Evolutionary conservation across 495 filamentous ascomycete genomes (phyloP), one percentile per base, ranked within the genome.

Genomic region (Daldinia grandis): DNA sequence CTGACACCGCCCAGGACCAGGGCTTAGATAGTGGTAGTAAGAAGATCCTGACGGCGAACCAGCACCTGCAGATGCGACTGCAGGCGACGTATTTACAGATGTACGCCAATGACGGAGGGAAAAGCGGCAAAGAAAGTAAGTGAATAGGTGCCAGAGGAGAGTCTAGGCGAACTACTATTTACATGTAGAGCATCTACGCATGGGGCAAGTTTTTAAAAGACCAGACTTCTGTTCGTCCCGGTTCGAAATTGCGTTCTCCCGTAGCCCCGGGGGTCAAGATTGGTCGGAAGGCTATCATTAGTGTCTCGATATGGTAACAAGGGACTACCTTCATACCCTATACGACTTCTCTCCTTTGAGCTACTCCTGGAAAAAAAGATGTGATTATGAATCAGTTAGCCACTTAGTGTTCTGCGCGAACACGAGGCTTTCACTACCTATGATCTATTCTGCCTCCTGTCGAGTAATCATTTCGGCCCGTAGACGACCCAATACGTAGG

Each of bases 41-140:
- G 60, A 84, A 84, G 74, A 85, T 87, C 24, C 77, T 97, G 76
- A 98, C 95, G 28, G 94, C 95, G 8, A 83, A 86, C 72, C 91
- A 94, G 78, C 94, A 98, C 85, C 81, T 98, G 78, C 84, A 88
- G 75, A 87, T 87, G 78, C 81, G 92, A 71, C 79, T 97, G 74
- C 86, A 80, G 58, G 92, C 91, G 9, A 95, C 93, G 17, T 97
- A 97, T 83, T 38, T 83, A 40, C 72, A 81, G 71, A 59, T 84
- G 61, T 83, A 84, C 37, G 61, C 51, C 7, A 44, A 61, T n/a
- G 40, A 24, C 0, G 17, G 54, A 7, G 30, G 86, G 71, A 78
- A 81, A 72, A 79, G 51, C 44, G 31, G 15, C 15, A 14, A 44
- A 19, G 12, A 12, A 21, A 24, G 19, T 33, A 12, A 6, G 58